These are phyloP conservation scores for Saccharomyces hybrid DNA, from an alignment of 1,139 yeast genomes.

Conservation along the genomic window DNA sequence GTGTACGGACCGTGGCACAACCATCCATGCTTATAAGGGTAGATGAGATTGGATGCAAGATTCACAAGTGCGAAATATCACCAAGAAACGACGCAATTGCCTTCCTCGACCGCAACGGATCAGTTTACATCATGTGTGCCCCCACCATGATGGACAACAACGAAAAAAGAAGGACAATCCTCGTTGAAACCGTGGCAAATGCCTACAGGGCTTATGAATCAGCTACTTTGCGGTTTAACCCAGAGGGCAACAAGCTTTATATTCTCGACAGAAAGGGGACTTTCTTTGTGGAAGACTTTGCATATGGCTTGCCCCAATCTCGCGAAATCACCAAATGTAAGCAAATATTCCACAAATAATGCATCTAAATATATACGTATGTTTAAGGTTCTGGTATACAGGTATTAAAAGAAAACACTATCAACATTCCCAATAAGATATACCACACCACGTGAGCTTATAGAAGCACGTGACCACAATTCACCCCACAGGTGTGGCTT, in stretches of 20 bases:
- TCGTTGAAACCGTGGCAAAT: slow-evolving; percentile 70
- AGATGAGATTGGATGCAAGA: slow-evolving; percentile 74
- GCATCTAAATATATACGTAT: background rate
- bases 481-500: background rate
- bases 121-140: slow-evolving; percentile 60
- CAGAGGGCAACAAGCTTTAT: slow-evolving; percentile 73
- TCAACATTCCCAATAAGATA: background rate
- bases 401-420: background rate
- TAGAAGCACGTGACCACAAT: background rate
- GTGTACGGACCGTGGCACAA: slow-evolving; percentile 40
- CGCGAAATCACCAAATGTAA: slow-evolving; percentile 76
- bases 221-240: slow-evolving; percentile 67
- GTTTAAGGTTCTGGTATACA: background rate
- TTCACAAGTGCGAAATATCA: slow-evolving; percentile 66
- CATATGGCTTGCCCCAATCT: slow-evolving; percentile 74
- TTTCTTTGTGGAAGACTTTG: slow-evolving; percentile 74
- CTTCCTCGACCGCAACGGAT: slow-evolving; percentile 69
- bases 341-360: slow-evolving; percentile 31
- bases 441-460: background rate
- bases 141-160: slow-evolving; percentile 50
- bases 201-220: slow-evolving; percentile 64
- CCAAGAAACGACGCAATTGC: slow-evolving; percentile 86
- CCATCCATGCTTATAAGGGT: slow-evolving; percentile 52
- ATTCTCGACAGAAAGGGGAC: slow-evolving; percentile 76
- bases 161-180: slow-evolving; percentile 51